Conservation (phyloP, 2,329 filamentous ascomycete genomes). For the Trichoderma atrobrunneum region DNA sequence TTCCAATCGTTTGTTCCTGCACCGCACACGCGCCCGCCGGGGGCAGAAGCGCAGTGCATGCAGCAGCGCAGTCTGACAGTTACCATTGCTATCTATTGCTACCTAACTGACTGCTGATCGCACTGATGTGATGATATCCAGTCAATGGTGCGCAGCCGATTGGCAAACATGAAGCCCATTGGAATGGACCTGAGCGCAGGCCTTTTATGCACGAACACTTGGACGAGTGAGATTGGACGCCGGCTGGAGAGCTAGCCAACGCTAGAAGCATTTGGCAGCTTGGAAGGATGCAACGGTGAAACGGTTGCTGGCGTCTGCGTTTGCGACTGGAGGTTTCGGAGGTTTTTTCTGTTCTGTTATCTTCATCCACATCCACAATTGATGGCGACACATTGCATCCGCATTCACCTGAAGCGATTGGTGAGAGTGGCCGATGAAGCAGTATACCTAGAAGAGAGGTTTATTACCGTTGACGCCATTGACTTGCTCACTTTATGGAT, state of each 20-base stretch:
- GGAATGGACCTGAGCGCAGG: background rate
- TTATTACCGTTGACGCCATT: background rate
- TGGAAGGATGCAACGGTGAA: background rate
- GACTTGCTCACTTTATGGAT: background rate
- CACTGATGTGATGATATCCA: background rate
- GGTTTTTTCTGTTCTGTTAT: background rate
- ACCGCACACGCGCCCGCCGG: background rate
- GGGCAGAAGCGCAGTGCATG: background rate
- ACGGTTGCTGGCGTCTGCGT: background rate
- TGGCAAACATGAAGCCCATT: background rate
- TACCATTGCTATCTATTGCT: background rate
- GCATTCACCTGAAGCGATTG: background rate
- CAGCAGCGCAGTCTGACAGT: background rate
- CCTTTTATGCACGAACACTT: slow-evolving; percentile 7
- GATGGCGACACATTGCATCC: background rate
- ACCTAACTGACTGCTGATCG: background rate
- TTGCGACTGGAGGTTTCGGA: background rate
- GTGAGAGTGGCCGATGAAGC: background rate
- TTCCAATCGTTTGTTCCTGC: background rate
- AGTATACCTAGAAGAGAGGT: background rate
- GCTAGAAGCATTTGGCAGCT: background rate
- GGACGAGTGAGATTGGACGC: slow-evolving; percentile 9
- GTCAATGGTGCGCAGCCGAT: background rate
- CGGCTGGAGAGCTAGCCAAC: background rate
- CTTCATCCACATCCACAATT: background rate